These are phyloP conservation scores for Aspergillus melleus DNA, from an alignment of 2,329 filamentous ascomycete species.

Conservation along the genomic window DNA sequence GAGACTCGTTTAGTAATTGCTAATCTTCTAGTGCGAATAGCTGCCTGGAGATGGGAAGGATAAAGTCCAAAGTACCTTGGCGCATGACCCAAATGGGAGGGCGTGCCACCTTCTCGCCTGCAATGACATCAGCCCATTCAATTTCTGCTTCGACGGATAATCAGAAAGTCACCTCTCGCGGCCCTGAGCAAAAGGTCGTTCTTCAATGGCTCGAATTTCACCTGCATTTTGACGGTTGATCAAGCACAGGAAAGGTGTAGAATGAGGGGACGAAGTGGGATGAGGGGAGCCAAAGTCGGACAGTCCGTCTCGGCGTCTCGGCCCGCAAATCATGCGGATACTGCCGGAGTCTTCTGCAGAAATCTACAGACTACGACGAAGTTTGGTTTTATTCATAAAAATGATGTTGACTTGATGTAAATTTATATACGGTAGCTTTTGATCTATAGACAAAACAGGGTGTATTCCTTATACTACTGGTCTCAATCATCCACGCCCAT, in stretches of 20 bases:
- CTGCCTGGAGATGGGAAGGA: neutral
- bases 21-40: neutral
- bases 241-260: constrained; percentile 11
- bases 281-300: constrained; percentile 22
- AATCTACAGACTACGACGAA: neutral
- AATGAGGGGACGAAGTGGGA: constrained; percentile 19
- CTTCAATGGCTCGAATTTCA: constrained; percentile 77
- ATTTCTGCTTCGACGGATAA: neutral
- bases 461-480: neutral
- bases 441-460: neutral
- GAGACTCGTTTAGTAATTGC: neutral
- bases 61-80: constrained; percentile 64
- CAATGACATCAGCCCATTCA: constrained; percentile 21
- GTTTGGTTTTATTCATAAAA: neutral
- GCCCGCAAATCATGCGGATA: constrained; percentile 9
- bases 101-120: constrained; percentile 86
- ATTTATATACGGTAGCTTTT: neutral
- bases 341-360: neutral
- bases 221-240: constrained; percentile 55
- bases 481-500: constrained; percentile 24
- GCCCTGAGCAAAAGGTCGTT: constrained; percentile 91
- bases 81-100: constrained; percentile 99
- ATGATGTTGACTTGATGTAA: neutral
- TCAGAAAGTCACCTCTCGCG: constrained; percentile 67
- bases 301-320: constrained; percentile 15